A percentile compares a stretch with the other conserved stretches of the same genome.
Evolutionary conservation across 352 stramenopile species (phyloP).

Genomic region (Aphanomyces cochlioides): DNA sequence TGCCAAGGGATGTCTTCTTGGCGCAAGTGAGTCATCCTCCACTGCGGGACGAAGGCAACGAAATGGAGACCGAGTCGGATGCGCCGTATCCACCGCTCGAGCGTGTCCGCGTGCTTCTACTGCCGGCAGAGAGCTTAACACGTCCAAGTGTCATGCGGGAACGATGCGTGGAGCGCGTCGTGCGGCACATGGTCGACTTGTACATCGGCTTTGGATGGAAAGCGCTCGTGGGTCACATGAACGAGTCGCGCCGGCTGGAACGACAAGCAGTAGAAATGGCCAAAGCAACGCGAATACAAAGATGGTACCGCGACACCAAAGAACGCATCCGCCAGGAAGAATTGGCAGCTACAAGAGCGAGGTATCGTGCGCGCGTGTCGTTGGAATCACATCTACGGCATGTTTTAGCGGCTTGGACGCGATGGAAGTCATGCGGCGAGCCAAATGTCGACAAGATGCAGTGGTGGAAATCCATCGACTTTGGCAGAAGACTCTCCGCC

Average conservation of each 20-base stretch:
- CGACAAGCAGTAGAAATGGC: conserved; percentile 31
- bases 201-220: conserved; percentile 61
- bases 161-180: conserved; percentile 43
- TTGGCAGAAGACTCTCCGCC: conserved; percentile 23
- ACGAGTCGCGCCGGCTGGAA: conserved; percentile 32
- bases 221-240: background rate
- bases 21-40: conserved; percentile 35
- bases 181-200: conserved; percentile 59
- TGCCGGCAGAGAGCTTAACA: conserved; percentile 44
- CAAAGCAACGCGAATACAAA: conserved; percentile 39
- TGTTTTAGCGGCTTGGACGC: conserved; percentile 19
- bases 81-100: conserved; percentile 43
- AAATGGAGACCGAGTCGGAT: conserved; percentile 50
- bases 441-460: background rate
- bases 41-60: conserved; percentile 35
- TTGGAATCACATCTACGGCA: background rate
- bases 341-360: background rate
- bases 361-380: background rate
- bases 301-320: conserved; percentile 41
- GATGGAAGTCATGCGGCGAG: conserved; percentile 10
- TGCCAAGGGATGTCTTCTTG: conserved; percentile 41
- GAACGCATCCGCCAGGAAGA: background rate
- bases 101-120: conserved; percentile 52
- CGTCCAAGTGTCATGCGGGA: conserved; percentile 42
- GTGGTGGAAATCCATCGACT: conserved; percentile 1